Conservation (phyloP, 129 eudicot genomes). For the Escallonia herrerae region DNA sequence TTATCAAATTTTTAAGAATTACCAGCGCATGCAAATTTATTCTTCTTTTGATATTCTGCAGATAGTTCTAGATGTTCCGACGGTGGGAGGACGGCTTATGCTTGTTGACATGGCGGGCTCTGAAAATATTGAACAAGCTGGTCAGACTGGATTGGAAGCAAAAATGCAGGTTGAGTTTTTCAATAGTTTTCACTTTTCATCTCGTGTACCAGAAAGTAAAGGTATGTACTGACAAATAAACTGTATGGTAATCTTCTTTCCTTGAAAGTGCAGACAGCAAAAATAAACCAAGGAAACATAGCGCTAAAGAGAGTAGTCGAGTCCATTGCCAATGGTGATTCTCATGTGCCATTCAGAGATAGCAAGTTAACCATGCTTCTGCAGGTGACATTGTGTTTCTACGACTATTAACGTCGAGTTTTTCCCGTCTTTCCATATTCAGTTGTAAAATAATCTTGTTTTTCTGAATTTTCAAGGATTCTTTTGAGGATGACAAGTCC, state of each 20-base stretch:
- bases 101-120: constrained; percentile 99
- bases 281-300: constrained; percentile 93
- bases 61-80: constrained; percentile 93
- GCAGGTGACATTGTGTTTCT: constrained; percentile 43
- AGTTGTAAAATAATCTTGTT: neutral
- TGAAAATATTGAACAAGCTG: constrained; percentile 96
- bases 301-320: constrained; percentile 96
- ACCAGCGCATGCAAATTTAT: neutral
- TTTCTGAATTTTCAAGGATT: constrained; percentile 41
- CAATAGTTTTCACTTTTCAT: neutral
- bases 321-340: constrained; percentile 97
- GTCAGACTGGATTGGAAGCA: constrained; percentile 87
- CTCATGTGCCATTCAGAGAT: constrained; percentile 98
- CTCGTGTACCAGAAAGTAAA: neutral
- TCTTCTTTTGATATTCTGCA: constrained; percentile 13
- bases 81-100: constrained; percentile 94
- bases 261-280: constrained; percentile 63
- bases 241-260: neutral
- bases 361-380: constrained; percentile 98
- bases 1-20: neutral
- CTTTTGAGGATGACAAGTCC: constrained; percentile 95
- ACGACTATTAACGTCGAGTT: neutral
- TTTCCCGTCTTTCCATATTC: neutral
- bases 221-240: neutral
- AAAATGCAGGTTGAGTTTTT: constrained; percentile 75